Evolutionary conservation across 352 stramenopile species (phyloP), one percentile per base, ranked within the genome.

Genomic region (Pythium myriotylum): DNA sequence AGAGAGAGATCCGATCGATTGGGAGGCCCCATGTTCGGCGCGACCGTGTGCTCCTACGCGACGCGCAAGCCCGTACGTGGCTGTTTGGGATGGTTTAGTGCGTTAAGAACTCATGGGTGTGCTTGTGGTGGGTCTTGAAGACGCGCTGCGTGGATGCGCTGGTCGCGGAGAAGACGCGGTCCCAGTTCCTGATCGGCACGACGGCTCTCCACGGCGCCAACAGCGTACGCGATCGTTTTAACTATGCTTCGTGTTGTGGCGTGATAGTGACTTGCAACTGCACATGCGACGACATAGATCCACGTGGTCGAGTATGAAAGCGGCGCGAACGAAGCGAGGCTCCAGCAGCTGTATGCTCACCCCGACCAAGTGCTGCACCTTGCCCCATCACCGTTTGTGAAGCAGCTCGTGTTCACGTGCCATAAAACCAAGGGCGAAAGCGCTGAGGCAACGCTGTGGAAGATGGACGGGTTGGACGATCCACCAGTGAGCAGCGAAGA

Each of bases 101-200:
- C n/a, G n/a, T 35, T 1, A 16, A 40, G 20, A 46, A 19, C 7
- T 32, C 27, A 40, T 40, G 29, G 26, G 27, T 47, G 33, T 48
- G 33, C 37, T 22, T 16, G 19, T 33, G 8, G 32, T 40, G 14
- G 23, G 0, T 47, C 22, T 4, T 48, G 20, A 47, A 16, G 81
- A 72, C 84, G 41, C 84, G 86, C 10, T 84, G 77, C 37, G 66
- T 95, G 33, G 86, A 92, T 49, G 77, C 86, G 16, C 56, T 93
- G 29, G 49, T 86, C 22, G 82, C 64, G 5, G 79, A 92, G 35
- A 91, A 84, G 45, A 76, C 86, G 41, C 63, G 68, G 42, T 67
- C 74, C 55, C 81, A 76, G 53, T 94, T 91, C 64, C 65, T 93
- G 41, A 55, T 89, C 12, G 84, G 84, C 52, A 91, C 80, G 17